Evolutionary conservation across 306 rosid species (phyloP).

Genomic region (Neltuma alba): DNA sequence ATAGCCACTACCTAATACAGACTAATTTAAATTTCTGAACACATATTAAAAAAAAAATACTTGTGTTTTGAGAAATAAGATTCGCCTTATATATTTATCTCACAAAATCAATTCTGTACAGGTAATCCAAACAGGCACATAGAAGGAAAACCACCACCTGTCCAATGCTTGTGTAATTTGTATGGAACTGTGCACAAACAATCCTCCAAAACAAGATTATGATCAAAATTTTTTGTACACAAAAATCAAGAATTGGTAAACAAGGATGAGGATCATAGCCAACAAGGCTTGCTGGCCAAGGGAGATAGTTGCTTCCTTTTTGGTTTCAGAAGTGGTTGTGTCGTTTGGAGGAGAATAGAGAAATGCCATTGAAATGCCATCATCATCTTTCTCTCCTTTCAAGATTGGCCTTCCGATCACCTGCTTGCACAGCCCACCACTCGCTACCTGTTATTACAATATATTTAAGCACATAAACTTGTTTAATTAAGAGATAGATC

Average conservation of each 20-base stretch:
- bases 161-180: neutral
- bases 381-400: slow-evolving; percentile 42
- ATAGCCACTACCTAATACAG: too few relatives aligned
- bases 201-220: neutral
- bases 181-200: neutral
- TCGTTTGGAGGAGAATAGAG: slow-evolving; percentile 55
- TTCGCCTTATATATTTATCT: too few relatives aligned
- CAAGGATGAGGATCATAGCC: slow-evolving; percentile 58
- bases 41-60: too few relatives aligned
- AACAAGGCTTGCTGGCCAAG: slow-evolving; percentile 66
- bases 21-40: too few relatives aligned
- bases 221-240: slow-evolving; percentile 35
- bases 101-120: too few relatives aligned
- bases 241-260: slow-evolving; percentile 51
- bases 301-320: slow-evolving; percentile 49
- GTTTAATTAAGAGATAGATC: slow-evolving; percentile 4
- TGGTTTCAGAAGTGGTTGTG: slow-evolving; percentile 20
- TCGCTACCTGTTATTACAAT: slow-evolving; percentile 46
- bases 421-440: slow-evolving; percentile 72
- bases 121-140: too few relatives aligned
- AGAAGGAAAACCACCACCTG: too few relatives aligned
- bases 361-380: slow-evolving; percentile 76
- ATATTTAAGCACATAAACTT: neutral
- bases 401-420: slow-evolving; percentile 86
- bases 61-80: too few relatives aligned